A percentile compares a stretch with the other conserved stretches of the same genome.
phyloP scores from a whole-genome alignment of 2,329 filamentous ascomycete genomes.

The Fusarium vanettenii region DNA sequence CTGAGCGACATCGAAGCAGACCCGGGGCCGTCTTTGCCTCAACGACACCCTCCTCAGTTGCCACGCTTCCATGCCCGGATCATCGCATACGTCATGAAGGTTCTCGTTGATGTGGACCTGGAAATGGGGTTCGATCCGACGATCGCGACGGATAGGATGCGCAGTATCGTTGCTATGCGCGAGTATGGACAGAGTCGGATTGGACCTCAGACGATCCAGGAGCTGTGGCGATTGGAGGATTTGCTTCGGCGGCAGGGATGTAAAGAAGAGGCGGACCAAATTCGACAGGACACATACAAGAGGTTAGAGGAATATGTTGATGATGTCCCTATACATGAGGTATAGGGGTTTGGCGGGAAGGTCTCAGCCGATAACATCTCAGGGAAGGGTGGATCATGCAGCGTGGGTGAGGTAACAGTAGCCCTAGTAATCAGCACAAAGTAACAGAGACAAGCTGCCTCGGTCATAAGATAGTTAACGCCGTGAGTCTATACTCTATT shows the following conservation, averaged over 20 bases:
- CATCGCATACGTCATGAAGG: slow-evolving; percentile 16
- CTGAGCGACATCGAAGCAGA: background rate
- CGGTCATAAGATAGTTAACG: slow-evolving; percentile 13
- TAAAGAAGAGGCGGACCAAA: background rate
- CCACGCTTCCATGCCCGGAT: slow-evolving; percentile 6
- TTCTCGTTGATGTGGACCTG: slow-evolving; percentile 5
- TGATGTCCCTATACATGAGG: background rate
- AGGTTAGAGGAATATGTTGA: slow-evolving; percentile 15
- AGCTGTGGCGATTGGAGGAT: slow-evolving; percentile 16
- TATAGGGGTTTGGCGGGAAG: background rate
- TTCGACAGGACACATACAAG: slow-evolving; percentile 6
- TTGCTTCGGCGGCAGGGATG: background rate
- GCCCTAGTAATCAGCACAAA: background rate
- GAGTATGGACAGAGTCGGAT: slow-evolving; percentile 10
- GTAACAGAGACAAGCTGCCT: slow-evolving; percentile 1
- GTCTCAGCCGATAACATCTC: background rate
- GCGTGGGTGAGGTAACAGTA: background rate
- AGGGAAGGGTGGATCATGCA: background rate
- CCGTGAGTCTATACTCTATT: slow-evolving; percentile 36
- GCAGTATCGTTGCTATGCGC: slow-evolving; percentile 2
- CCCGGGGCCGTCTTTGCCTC: background rate
- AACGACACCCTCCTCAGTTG: background rate
- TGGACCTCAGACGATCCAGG: slow-evolving; percentile 14
- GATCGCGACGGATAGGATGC: slow-evolving; percentile 14
- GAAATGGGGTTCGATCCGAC: slow-evolving; percentile 3